Evolutionary conservation across 345 rosid species (phyloP).

Genomic region (Pistacia vera): DNA sequence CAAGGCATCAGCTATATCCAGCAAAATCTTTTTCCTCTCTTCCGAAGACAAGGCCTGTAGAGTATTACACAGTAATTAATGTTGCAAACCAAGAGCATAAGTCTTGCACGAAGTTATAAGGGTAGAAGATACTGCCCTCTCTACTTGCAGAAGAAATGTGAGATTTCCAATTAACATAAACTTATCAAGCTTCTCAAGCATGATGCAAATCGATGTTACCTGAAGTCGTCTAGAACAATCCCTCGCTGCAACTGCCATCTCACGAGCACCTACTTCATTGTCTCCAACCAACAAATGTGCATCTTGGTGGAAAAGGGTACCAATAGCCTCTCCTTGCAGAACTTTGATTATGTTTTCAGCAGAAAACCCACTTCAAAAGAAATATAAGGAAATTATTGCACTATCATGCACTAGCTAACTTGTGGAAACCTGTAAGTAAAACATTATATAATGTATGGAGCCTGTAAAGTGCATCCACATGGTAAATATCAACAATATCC

Average conservation of each 20-base stretch:
- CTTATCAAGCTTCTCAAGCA: conserved; percentile 3
- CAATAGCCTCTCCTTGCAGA: conserved; percentile 82
- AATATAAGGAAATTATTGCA: conserved; percentile 17
- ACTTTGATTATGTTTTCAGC: conserved; percentile 74
- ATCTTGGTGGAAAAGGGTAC: conserved; percentile 94
- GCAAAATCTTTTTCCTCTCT: conserved; percentile 75
- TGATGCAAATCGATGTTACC: conserved; percentile 43
- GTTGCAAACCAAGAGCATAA: conserved; percentile 6
- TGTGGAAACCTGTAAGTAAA: background rate
- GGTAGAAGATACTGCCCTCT: background rate
- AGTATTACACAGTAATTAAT: conserved; percentile 20
- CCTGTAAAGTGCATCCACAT: background rate
- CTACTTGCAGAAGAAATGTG: conserved; percentile 15
- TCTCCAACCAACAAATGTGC: conserved; percentile 70
- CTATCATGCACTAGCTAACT: conserved; percentile 1
- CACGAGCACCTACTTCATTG: conserved; percentile 63
- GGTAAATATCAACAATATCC: background rate
- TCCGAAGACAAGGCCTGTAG: conserved; percentile 65
- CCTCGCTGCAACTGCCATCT: conserved; percentile 95
- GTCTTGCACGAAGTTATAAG: background rate
- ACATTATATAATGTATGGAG: background rate
- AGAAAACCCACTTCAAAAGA: conserved; percentile 71
- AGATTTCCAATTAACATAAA: conserved; percentile 7
- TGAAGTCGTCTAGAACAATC: conserved; percentile 90
- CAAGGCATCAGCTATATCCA: conserved; percentile 79